Base-by-base conservation (phyloP, 2,329 filamentous ascomycete species). In the Claviceps capensis region DNA sequence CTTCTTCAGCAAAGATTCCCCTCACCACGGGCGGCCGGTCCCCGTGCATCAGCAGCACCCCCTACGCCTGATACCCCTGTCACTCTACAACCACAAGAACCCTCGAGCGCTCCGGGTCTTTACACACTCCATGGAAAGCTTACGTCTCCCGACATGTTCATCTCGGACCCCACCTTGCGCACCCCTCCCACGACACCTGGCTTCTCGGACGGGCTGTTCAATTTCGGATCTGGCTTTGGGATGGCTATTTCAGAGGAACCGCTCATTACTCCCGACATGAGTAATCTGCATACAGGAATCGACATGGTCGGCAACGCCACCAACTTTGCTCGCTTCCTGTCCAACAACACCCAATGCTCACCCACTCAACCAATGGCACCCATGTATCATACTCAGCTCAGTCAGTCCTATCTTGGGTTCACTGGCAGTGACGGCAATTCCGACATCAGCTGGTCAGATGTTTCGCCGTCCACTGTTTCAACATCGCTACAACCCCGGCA, bases 151-250 rank as follows among this genome's bases (percentile, higher is more conserved):
- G 62, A 64, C 37, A 52, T 64, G 49, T 55, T 57, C n/a, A 47
- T 64, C 38, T 71, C 62, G 22, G 72, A 76, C 55, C 65, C 69
- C 19, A 72, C 71, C 17, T 63, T 78, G 48, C 74, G 74, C 58
- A 78, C 76, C 5, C 76, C 76, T 14, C 76, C 76, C 2, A 72
- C 69, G 4, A 79, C 76, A 1, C 76, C 76, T 0, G 74, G 74
- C 16, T 59, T 77, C 38, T 62, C 73, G 55, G 63, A 69, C 34
- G 66, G 67, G 50, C 64, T 72, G 44, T 68, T 69, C 49, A 65
- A 65, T 48, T 59, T 68, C n/a, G 68, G 71, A 53, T 69, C 69
- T 9, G 59, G 65, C 11, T 68, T 65, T 49, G 66, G 70, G 58
- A 59, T 68, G 54, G 59, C 67, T 5, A 62, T 71, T 3, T 60